Base-by-base conservation (phyloP, 2,329 filamentous ascomycete genomes). In the Ophiostoma perfectum region DNA sequence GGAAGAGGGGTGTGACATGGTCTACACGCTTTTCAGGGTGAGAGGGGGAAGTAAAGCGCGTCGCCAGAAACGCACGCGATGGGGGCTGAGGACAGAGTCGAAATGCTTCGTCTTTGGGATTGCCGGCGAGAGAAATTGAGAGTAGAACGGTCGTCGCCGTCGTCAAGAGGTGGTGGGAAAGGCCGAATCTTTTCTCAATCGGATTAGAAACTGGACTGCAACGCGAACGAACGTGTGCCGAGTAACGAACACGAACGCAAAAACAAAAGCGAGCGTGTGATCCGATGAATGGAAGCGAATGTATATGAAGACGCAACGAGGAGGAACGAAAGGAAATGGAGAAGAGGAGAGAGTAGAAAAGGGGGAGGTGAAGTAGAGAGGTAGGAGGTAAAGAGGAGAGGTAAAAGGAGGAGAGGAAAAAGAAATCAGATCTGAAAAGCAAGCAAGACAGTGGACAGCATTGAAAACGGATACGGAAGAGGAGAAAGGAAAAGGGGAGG, bases 1-100 rank as follows among this genome's bases (percentile, higher is more conserved):
- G n/a, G 69, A 67, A 27, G 71, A 70, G 27, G 68, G 67, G 14
- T 67, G 39, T 7, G 71, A 71, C 71, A 72, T 71, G n/a, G 67
- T 62, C 52, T 67, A 67, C 60, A 39, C 47, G 44, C 11, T 42
- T 60, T 38, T 36, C 36, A 38, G 27, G 27, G 39, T 12, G 65
- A 12, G 65, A 42, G n/a, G 11, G 18, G n/a, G 63, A 4, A 27
- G n/a, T 45, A n/a, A 27, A 38, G 63, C 42, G 63, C 63, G 63
- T 64, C 39, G 42, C 39, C 41, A 16, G 18, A 47, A 36, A 44
- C 12, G 63, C n/a, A 64, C 63, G 63, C 63, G 18, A 47, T 47
- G 41, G 63, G 5, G 60, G 14, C 12, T 18, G n/a, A 41, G 39
- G 39, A n/a, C 27, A 55, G 18, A 55, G 49, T 27, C 49, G 49